phyloP scores from a whole-genome alignment of 139 green algal species.

The Tetradesmus lagerheimii region DNA sequence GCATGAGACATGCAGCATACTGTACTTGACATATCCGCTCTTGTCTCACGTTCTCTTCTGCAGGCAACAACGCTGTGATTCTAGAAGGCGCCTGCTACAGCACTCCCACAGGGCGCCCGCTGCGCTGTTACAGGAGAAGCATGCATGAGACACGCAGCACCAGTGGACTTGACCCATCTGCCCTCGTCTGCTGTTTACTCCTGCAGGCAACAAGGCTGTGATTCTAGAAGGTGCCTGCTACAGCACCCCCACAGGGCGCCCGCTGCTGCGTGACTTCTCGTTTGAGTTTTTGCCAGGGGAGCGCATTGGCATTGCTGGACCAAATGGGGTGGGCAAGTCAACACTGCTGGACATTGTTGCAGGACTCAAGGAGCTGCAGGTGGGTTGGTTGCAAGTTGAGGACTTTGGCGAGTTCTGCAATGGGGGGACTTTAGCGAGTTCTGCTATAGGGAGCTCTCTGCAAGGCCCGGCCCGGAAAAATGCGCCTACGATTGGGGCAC shows the following conservation, averaged over 20 bases:
- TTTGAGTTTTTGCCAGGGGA: constrained; percentile 75
- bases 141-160: too few species aligned
- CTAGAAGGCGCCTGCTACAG: constrained; percentile 53
- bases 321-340: constrained; percentile 78
- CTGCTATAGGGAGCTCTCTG: too few species aligned
- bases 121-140: too few species aligned
- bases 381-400: neutral
- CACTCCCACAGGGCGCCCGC: constrained; percentile 20
- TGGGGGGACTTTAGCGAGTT: too few species aligned
- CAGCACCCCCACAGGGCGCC: constrained; percentile 25
- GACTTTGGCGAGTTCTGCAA: too few species aligned
- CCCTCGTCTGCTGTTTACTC: neutral
- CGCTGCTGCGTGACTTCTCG: constrained; percentile 69
- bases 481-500: too few species aligned
- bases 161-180: too few species aligned
- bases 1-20: too few species aligned
- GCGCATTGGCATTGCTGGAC: constrained; percentile 79
- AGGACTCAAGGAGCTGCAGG: constrained; percentile 45
- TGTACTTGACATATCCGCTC: too few species aligned
- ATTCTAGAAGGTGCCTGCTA: constrained; percentile 52
- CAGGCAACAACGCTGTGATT: constrained; percentile 54
- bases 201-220: constrained; percentile 55
- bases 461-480: too few species aligned
- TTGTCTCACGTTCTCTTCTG: neutral
- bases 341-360: constrained; percentile 79